These are phyloP conservation scores for Chaetomidium leptoderma DNA, from an alignment of 495 filamentous ascomycete species.

Conservation along the genomic window DNA sequence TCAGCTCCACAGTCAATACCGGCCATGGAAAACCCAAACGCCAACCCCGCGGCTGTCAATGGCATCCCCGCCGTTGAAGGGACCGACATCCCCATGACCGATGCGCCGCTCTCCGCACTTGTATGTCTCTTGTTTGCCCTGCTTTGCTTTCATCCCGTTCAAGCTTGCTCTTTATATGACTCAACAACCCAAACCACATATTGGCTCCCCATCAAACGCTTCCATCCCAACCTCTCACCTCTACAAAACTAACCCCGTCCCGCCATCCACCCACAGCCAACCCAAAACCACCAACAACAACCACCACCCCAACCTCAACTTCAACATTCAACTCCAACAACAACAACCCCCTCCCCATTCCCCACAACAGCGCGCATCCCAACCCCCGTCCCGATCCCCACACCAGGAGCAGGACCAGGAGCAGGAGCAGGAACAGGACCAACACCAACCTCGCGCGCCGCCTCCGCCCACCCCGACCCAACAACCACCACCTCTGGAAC, in stretches of 20 bases:
- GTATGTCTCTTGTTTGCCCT: constrained; percentile 10
- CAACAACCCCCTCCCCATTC: constrained; percentile 22
- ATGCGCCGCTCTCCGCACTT: constrained; percentile 23
- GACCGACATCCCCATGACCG: constrained; percentile 31
- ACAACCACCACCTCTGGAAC: background rate
- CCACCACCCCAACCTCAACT: background rate
- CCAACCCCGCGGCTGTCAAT: background rate
- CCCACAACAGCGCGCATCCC: constrained; percentile 13
- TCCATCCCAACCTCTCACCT: too few species aligned
- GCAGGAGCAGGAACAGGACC: constrained; percentile 29
- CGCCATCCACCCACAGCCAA: constrained; percentile 5
- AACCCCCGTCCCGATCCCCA: constrained; percentile 13
- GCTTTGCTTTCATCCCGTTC: background rate
- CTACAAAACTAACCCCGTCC: background rate
- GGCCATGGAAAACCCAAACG: background rate
- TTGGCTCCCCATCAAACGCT: too few species aligned
- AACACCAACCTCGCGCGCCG: constrained; percentile 43
- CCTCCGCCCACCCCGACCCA: constrained; percentile 49
- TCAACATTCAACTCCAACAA: constrained; percentile 17
- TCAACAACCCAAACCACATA: too few species aligned
- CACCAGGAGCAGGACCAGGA: background rate
- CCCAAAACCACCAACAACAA: constrained; percentile 1
- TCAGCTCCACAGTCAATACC: background rate
- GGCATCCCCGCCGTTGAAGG: background rate
- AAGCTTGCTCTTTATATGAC: background rate